Base-by-base conservation (phyloP, 208 protist species). In the Leishmania martiniquensis region DNA sequence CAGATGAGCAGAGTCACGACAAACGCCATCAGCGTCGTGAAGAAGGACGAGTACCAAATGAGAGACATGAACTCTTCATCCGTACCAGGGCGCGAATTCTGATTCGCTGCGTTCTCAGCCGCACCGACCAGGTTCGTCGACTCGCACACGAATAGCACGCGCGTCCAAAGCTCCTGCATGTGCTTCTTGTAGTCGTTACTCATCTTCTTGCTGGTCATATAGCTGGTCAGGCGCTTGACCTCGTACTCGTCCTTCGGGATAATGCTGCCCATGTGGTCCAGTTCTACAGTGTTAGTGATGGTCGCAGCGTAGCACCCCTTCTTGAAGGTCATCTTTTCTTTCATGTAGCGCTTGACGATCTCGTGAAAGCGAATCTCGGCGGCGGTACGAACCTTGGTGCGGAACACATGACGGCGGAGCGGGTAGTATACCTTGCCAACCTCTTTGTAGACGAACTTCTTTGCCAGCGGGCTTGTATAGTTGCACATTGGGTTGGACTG, bases 211-310 rank as follows among this genome's bases (percentile, higher is more conserved):
- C 90, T 95, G 69, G 91, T 97, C 91, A 97, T 95, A 79, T 97
- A 97, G 87, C 90, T 94, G 45, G 93, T 97, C 60, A 95, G 87
- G 63, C 88, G 87, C 79, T 91, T 89, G 57, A 97, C 91, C 79
- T 97, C 93, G 82, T 97, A 97, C 84, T 97, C 93, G 81, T 97
- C 93, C 83, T 97, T 97, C 55, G 93, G 93, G 73, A 97, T 94
- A 79, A 97, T 97, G 84, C 90, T 95, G 75, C 91, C 91, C 93
- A 97, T 97, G 80, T 97, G 91, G 83, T 97, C 93, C 68, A 95
- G 85, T 84, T 97, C 91, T 67, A 97, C 90, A 54, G 89, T 95
- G 85, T 95, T 95, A 54, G 93, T 95, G 71, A 94, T 93, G 47
- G 92, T 96, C 34, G 89, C 89, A n/a, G 89, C 90, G 82, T 90